Conservation (phyloP, 805 yeast genomes). For the Nakazawaea sp. region DNA sequence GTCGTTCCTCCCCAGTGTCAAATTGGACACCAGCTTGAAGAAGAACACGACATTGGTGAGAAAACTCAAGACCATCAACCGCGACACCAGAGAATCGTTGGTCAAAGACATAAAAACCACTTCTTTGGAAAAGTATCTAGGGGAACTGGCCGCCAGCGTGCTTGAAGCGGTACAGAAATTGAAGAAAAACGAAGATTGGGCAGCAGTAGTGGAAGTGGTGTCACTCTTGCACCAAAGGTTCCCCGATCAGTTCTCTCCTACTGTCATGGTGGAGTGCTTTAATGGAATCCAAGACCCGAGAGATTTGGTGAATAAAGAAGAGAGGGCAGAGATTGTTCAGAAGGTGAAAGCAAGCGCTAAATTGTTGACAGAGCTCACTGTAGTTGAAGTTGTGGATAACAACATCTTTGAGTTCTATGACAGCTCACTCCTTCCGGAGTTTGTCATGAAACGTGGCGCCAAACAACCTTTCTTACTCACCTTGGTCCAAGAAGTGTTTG, state of each 20-base stretch:
- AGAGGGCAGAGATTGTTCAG: neutral
- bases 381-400: neutral
- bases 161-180: constrained; percentile 55
- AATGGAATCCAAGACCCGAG: neutral
- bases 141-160: constrained; percentile 59
- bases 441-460: neutral
- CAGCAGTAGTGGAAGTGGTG: constrained; percentile 59
- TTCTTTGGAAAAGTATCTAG: constrained; percentile 66
- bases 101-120: constrained; percentile 56
- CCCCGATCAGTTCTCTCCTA: constrained; percentile 41
- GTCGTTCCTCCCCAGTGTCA: neutral
- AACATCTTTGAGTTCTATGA: neutral
- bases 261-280: neutral
- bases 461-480: constrained; percentile 18
- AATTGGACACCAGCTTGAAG: constrained; percentile 68
- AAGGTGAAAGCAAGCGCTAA: neutral
- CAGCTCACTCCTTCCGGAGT: neutral
- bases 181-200: constrained; percentile 48
- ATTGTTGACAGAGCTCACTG: neutral
- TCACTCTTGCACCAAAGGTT: constrained; percentile 79
- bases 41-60: constrained; percentile 77
- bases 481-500: neutral
- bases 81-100: constrained; percentile 40
- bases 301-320: neutral
- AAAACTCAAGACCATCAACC: constrained; percentile 51